A percentile compares a stretch with the other conserved stretches of the same genome.
phyloP scores from a whole-genome alignment of 1,284 basidiomycete species.

The Volvariella volvacea region DNA sequence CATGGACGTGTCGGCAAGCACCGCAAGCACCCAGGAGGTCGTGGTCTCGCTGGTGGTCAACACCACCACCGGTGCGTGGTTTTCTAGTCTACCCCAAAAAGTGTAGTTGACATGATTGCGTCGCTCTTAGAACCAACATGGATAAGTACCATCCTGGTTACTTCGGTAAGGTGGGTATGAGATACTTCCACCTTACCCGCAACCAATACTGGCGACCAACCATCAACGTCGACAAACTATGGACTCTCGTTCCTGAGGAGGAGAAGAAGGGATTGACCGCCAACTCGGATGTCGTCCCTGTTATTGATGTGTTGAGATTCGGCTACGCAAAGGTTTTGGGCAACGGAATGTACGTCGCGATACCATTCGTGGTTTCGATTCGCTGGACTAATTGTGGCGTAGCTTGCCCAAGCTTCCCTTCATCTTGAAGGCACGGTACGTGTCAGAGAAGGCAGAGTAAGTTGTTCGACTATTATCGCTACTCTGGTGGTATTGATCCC shows the following conservation, averaged over 20 bases:
- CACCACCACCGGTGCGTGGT: constrained; percentile 90
- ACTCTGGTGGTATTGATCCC: not conserved
- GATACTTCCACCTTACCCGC: constrained; percentile 93
- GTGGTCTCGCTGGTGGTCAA: constrained; percentile 99
- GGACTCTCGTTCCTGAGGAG: constrained; percentile 72
- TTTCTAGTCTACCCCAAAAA: constrained; percentile 12
- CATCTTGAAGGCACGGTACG: constrained; percentile 95
- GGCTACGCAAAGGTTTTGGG: constrained; percentile 92
- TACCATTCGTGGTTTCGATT: not conserved
- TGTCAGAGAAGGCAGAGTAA: constrained; percentile 84
- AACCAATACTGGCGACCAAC: constrained; percentile 89
- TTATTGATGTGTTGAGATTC: constrained; percentile 81
- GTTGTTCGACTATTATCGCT: constrained; percentile 24
- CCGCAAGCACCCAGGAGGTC: constrained; percentile 99
- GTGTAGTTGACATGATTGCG: constrained; percentile 2
- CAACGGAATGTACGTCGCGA: constrained; percentile 65
- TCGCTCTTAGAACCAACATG: constrained; percentile 64
- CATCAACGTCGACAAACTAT: constrained; percentile 96
- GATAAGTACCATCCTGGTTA: constrained; percentile 98
- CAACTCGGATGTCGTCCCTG: constrained; percentile 76
- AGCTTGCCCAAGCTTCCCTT: constrained; percentile 80
- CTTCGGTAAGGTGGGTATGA: constrained; percentile 99
- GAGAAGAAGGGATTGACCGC: constrained; percentile 71
- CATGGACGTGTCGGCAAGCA: constrained; percentile 99
- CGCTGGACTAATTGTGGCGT: constrained; percentile 7